Evolutionary conservation across 2,329 filamentous ascomycete species (phyloP).

Genomic region (Cladosporium sphaerospermum): DNA sequence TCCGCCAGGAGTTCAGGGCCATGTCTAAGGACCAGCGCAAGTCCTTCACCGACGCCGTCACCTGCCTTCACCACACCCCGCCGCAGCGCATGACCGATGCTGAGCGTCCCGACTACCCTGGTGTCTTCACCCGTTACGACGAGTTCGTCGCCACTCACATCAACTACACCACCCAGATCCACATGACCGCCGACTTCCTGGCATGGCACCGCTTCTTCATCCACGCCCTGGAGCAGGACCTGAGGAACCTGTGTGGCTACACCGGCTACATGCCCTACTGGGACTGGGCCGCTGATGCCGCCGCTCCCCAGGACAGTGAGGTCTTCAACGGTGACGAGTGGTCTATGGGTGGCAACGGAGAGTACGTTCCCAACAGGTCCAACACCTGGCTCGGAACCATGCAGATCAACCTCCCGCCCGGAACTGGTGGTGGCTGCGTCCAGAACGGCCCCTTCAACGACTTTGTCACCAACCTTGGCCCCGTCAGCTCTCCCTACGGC

Average conservation of each 20-base stretch:
- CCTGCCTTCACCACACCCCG: constrained; percentile 17
- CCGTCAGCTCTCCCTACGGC: constrained; percentile 10
- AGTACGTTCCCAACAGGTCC: constrained; percentile 12
- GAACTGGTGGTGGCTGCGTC: constrained; percentile 49
- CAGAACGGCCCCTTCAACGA: constrained; percentile 45
- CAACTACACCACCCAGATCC: constrained; percentile 16
- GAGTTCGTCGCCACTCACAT: constrained; percentile 18
- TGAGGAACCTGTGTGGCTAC: constrained; percentile 34
- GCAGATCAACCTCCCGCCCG: constrained; percentile 46
- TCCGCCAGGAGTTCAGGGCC: constrained; percentile 11
- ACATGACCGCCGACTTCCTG: constrained; percentile 27
- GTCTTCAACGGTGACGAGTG: constrained; percentile 49
- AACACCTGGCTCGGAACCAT: constrained; percentile 35
- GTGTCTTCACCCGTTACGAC: constrained; percentile 16
- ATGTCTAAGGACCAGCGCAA: constrained; percentile 15
- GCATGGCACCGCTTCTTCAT: constrained; percentile 35
- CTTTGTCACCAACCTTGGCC: constrained; percentile 22
- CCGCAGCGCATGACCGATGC: constrained; percentile 6
- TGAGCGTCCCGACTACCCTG: constrained; percentile 12
- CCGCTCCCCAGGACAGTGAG: constrained; percentile 37
- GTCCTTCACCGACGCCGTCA: constrained; percentile 14
- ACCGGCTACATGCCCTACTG: constrained; percentile 40
- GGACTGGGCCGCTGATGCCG: constrained; percentile 45
- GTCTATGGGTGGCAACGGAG: constrained; percentile 26
- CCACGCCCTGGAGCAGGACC: constrained; percentile 34